Evolutionary conservation across 768 basidiomycete species (phyloP).

Genomic region (Mycena leptocephala): DNA sequence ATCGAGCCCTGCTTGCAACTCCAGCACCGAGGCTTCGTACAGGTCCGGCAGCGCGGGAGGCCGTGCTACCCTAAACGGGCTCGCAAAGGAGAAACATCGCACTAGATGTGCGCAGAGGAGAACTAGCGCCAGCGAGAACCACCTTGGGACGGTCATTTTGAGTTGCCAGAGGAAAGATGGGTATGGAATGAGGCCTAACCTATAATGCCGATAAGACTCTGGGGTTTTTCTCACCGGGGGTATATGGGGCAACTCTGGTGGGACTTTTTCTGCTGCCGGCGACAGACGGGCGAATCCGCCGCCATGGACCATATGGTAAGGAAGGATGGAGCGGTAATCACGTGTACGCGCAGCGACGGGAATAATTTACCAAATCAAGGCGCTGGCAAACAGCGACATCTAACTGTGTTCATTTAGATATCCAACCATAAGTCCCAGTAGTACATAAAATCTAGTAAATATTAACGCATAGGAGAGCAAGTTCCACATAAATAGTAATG

Average conservation of each 20-base stretch:
- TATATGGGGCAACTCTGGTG: constrained; percentile 1
- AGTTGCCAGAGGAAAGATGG: background rate
- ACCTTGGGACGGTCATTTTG: background rate
- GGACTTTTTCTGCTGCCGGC: background rate
- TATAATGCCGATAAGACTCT: constrained; percentile 5
- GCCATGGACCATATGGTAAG: background rate
- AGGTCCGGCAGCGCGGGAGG: constrained; percentile 62
- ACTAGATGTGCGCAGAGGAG: constrained; percentile 14
- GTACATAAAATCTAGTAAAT: constrained; percentile 7
- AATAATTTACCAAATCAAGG: no score
- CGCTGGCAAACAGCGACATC: no score
- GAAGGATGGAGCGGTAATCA: background rate
- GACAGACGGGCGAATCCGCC: background rate
- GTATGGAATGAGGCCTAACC: background rate
- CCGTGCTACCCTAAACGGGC: background rate
- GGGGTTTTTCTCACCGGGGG: constrained; percentile 5
- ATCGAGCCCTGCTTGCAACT: constrained; percentile 70
- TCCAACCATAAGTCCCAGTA: background rate
- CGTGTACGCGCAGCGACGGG: no score
- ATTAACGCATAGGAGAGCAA: background rate
- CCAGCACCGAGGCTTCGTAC: constrained; percentile 72
- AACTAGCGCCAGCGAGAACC: constrained; percentile 8
- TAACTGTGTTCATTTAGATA: no score
- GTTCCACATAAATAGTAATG: background rate
- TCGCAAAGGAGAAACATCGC: constrained; percentile 8